Evolutionary conservation across 345 rosid genomes (phyloP).

Genomic region (Pugionium cornutum): DNA sequence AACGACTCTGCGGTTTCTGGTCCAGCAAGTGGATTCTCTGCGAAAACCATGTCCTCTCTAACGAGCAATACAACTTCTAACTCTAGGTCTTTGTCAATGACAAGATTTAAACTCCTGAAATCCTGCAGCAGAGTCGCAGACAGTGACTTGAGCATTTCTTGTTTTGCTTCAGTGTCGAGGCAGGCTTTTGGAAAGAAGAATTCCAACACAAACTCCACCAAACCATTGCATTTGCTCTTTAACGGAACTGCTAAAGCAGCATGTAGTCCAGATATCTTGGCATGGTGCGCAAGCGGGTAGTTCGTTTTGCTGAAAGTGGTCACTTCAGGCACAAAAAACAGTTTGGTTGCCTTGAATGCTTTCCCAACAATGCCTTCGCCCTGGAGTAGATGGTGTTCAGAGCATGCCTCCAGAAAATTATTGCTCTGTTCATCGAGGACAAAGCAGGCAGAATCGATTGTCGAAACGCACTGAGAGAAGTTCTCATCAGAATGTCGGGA

Average conservation of each 20-base stretch:
- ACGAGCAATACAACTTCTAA: constrained; percentile 49
- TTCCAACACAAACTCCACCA: constrained; percentile 79
- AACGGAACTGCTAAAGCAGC: constrained; percentile 84
- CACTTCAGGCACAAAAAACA: constrained; percentile 65
- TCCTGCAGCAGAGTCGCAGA: constrained; percentile 52
- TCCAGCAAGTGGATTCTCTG: constrained; percentile 31
- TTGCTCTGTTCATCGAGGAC: constrained; percentile 49
- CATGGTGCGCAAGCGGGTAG: constrained; percentile 90
- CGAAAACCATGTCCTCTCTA: constrained; percentile 39
- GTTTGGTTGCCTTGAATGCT: constrained; percentile 59
- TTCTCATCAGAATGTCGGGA: constrained; percentile 69
- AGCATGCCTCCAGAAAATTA: constrained; percentile 71
- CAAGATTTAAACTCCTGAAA: constrained; percentile 52
- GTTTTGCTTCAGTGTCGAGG: constrained; percentile 50
- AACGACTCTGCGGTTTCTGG: constrained; percentile 27
- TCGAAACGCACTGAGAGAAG: constrained; percentile 62
- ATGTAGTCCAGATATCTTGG: constrained; percentile 67
- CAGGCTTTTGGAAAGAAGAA: constrained; percentile 77
- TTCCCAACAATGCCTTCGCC: constrained; percentile 89
- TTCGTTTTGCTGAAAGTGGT: constrained; percentile 65
- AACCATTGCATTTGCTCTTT: constrained; percentile 46
- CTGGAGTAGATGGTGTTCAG: constrained; percentile 72
- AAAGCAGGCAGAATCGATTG: constrained; percentile 67
- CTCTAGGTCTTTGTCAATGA: constrained; percentile 57
- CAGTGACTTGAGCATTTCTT: constrained; percentile 51